Evolutionary conservation across 2,329 filamentous ascomycete genomes (phyloP).

Genomic region (Fusarium marasasianum): DNA sequence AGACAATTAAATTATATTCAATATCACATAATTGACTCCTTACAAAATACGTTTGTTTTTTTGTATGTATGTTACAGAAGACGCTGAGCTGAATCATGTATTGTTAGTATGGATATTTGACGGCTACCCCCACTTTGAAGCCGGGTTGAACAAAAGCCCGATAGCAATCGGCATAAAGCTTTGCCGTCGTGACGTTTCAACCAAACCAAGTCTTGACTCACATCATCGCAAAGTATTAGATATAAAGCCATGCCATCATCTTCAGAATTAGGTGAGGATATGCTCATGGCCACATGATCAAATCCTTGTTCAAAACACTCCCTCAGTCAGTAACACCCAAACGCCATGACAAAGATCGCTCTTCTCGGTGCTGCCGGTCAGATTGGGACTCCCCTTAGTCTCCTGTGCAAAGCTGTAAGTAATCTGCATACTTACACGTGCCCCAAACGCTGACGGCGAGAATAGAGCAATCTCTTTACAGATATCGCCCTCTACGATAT

Average conservation of each 20-base stretch:
- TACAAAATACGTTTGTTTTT: neutral
- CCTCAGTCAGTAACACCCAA: neutral
- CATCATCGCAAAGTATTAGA: neutral
- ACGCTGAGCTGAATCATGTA: too few species aligned
- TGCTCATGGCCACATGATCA: neutral
- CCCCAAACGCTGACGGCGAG: neutral
- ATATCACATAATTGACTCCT: too few species aligned
- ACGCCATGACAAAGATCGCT: neutral
- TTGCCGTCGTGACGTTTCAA: neutral
- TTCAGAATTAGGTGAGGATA: rapidly evolving
- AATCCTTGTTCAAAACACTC: neutral
- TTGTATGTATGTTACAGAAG: neutral
- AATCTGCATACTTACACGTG: too few species aligned
- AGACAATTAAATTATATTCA: too few species aligned
- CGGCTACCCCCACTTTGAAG: too few species aligned
- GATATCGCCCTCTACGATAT: neutral
- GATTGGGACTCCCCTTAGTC: neutral
- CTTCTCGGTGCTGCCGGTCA: neutral
- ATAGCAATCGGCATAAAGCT: neutral
- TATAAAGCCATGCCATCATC: neutral
- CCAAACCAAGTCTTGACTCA: too few species aligned
- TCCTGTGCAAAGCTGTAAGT: neutral
- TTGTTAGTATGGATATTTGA: too few species aligned
- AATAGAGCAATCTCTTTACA: neutral
- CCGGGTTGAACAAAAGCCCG: too few species aligned